Percentiles rank a stretch among this genome's conserved stretches.
phyloP scores from a whole-genome alignment of 2,329 filamentous ascomycete genomes.

The Coniochaeta sp. region DNA sequence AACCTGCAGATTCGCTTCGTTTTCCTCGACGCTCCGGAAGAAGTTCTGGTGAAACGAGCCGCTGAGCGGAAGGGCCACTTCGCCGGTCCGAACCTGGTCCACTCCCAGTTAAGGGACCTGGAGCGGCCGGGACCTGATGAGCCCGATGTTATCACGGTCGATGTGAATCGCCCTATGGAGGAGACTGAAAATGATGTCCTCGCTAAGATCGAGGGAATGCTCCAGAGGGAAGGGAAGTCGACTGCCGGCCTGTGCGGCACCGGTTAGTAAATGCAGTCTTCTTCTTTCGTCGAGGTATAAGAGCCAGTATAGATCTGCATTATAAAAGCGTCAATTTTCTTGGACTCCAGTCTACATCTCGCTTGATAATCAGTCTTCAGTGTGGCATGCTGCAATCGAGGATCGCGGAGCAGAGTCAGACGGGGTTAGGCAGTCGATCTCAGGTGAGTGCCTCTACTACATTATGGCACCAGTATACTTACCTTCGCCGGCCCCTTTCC shows the following conservation, averaged over 20 bases:
- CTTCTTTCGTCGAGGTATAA: not conserved
- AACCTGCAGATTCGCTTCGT: constrained; percentile 61
- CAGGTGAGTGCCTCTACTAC: too few species aligned
- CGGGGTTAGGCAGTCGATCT: too few species aligned
- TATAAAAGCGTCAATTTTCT: too few species aligned
- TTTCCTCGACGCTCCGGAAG: constrained; percentile 59
- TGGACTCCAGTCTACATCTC: too few species aligned
- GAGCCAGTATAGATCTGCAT: not conserved
- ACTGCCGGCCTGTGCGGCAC: not conserved
- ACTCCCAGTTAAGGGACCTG: constrained; percentile 60
- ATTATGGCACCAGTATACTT: too few species aligned
- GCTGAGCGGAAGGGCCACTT: constrained; percentile 59
- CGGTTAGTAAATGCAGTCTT: not conserved
- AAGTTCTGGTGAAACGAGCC: constrained; percentile 55
- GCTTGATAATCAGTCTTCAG: too few species aligned
- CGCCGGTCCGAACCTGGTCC: constrained; percentile 69
- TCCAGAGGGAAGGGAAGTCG: not conserved
- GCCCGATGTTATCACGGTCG: constrained; percentile 44
- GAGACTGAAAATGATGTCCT: constrained; percentile 30
- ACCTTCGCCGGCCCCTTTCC: too few species aligned
- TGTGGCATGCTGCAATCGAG: too few species aligned
- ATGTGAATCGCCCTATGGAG: constrained; percentile 34
- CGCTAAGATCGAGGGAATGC: not conserved
- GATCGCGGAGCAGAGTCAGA: too few species aligned
- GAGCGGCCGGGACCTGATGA: constrained; percentile 53